phyloP scores from a whole-genome alignment of 257 asterid species.

The Phtheirospermum japonicum region DNA sequence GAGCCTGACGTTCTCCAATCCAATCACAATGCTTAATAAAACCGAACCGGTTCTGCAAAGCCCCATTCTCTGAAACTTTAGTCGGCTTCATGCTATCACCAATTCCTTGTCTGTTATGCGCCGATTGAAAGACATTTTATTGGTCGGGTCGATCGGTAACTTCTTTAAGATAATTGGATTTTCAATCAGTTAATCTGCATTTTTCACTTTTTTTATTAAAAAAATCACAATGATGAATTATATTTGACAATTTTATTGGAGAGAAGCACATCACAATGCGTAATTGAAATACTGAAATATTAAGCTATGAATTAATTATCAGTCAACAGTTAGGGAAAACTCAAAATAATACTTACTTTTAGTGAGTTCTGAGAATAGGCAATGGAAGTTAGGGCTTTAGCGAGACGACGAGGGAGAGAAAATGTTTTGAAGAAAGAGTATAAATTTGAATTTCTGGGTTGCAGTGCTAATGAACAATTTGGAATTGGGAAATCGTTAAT shows the following conservation, averaged over 20 bases:
- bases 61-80: slow-evolving; percentile 55
- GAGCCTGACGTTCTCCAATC: slow-evolving; percentile 88
- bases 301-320: not conserved
- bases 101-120: slow-evolving; percentile 62
- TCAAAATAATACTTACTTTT: not conserved
- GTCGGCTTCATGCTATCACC: slow-evolving; percentile 87
- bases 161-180: slow-evolving; percentile 28
- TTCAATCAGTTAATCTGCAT: not conserved
- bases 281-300: not conserved
- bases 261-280: not conserved
- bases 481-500: too few relatives aligned
- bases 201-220: too few relatives aligned
- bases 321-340: not conserved
- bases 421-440: too few relatives aligned
- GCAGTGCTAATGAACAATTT: too few relatives aligned
- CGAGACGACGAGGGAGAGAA: too few relatives aligned
- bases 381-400: too few relatives aligned
- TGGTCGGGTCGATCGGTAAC: slow-evolving; percentile 45
- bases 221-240: too few relatives aligned
- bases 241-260: not conserved
- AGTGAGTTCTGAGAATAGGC: too few relatives aligned
- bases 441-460: too few relatives aligned
- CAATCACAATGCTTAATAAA: slow-evolving; percentile 79
- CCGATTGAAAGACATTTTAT: slow-evolving; percentile 57
- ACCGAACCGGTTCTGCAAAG: slow-evolving; percentile 83